Evolutionary conservation across 2,329 filamentous ascomycete species (phyloP).

Genomic region (Westerdykella ornata): DNA sequence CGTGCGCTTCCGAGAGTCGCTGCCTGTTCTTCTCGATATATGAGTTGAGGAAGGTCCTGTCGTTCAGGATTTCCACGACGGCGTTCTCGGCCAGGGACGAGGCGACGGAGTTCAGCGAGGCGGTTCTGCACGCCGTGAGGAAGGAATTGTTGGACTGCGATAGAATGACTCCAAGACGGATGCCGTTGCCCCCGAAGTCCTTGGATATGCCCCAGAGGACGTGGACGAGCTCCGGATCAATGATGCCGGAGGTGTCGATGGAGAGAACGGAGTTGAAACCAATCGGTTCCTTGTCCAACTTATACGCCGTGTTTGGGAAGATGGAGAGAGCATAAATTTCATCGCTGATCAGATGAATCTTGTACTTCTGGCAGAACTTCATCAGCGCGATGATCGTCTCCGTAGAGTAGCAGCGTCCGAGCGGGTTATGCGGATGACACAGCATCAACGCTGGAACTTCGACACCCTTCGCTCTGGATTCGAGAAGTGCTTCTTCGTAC

Average conservation of each 20-base stretch:
- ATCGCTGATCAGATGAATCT: slow-evolving; percentile 50
- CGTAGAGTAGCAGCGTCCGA: slow-evolving; percentile 34
- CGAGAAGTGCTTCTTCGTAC: slow-evolving; percentile 43
- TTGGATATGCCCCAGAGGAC: slow-evolving; percentile 43
- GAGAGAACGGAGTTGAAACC: slow-evolving; percentile 4
- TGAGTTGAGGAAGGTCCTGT: slow-evolving; percentile 39
- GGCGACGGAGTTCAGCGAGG: slow-evolving; percentile 6
- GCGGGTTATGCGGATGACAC: slow-evolving; percentile 48
- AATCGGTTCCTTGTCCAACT: slow-evolving; percentile 17
- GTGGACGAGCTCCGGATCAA: slow-evolving; percentile 47
- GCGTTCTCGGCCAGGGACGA: slow-evolving; percentile 5
- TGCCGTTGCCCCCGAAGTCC: slow-evolving; percentile 50
- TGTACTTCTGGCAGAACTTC: slow-evolving; percentile 44
- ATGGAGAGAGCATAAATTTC: slow-evolving; percentile 53
- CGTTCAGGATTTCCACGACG: slow-evolving; percentile 39
- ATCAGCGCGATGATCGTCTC: slow-evolving; percentile 39
- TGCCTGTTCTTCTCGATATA: slow-evolving; percentile 43
- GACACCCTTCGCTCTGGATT: slow-evolving; percentile 35
- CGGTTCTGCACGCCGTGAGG: slow-evolving; percentile 6
- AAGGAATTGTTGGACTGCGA: slow-evolving; percentile 37
- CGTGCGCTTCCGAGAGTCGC: slow-evolving; percentile 15
- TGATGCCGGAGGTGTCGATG: slow-evolving; percentile 41
- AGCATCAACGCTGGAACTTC: slow-evolving; percentile 46
- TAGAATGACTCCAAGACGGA: slow-evolving; percentile 48
- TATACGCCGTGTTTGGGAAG: slow-evolving; percentile 40